Conservation (phyloP, 805 yeast genomes). For the Nakazawaea ishiwadae region DNA sequence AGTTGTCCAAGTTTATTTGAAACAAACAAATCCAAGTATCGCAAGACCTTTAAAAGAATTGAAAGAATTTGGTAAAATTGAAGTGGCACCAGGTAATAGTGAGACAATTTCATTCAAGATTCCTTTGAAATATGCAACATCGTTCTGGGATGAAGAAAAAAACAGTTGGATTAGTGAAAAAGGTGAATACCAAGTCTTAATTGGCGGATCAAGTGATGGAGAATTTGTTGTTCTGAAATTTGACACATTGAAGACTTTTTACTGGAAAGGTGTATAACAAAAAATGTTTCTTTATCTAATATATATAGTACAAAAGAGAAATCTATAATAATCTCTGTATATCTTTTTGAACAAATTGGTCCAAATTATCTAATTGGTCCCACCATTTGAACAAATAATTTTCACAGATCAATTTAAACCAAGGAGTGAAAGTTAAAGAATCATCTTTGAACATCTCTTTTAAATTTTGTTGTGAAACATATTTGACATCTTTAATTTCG, state of each 20-base stretch:
- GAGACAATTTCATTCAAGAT: conserved; percentile 31
- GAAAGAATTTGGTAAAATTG: conserved; percentile 51
- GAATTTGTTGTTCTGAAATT: conserved; percentile 7
- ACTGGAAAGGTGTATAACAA: conserved; percentile 14
- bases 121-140: conserved; percentile 44
- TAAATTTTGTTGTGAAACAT: conserved; percentile 66
- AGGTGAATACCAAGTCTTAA: conserved; percentile 45
- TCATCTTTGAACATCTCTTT: conserved; percentile 70
- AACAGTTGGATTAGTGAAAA: conserved; percentile 47
- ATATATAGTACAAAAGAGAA: too few relatives aligned
- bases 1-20: conserved; percentile 46
- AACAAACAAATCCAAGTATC: conserved; percentile 27
- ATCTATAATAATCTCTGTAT: conserved; percentile 48
- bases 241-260: conserved; percentile 6
- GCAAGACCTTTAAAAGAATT: conserved; percentile 58
- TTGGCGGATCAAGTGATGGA: conserved; percentile 31
- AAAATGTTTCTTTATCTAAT: conserved; percentile 24
- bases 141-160: conserved; percentile 47
- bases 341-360: conserved; percentile 38
- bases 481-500: conserved; percentile 79
- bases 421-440: conserved; percentile 78
- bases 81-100: conserved; percentile 38
- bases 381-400: conserved; percentile 92
- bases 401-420: conserved; percentile 96
- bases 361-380: conserved; percentile 63